A percentile compares a stretch with the other conserved stretches of the same genome.
Conservation (phyloP, 2,329 filamentous ascomycete species). For the Botryotinia narcissicola region DNA sequence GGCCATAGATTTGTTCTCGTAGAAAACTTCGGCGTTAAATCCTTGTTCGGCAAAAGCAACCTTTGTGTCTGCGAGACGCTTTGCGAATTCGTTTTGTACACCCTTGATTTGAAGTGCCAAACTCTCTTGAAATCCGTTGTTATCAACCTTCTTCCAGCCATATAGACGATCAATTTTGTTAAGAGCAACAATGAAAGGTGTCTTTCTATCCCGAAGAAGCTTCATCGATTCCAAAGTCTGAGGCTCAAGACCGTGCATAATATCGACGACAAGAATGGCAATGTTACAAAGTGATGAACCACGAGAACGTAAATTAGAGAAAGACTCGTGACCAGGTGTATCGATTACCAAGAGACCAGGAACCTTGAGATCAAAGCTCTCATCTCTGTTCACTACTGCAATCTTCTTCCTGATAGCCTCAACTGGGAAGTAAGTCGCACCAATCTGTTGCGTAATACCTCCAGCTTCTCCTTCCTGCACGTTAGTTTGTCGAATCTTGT, state of each 20-base stretch:
- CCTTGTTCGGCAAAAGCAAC: constrained; percentile 92
- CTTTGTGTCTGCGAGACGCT: constrained; percentile 87
- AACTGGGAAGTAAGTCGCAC: constrained; percentile 97
- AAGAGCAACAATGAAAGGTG: constrained; percentile 95
- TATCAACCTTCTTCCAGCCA: constrained; percentile 97
- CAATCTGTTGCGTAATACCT: constrained; percentile 99
- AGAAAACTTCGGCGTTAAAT: constrained; percentile 96
- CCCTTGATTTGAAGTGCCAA: constrained; percentile 86
- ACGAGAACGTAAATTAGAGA: constrained; percentile 94
- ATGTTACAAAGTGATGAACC: constrained; percentile 99
- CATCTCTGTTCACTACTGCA: constrained; percentile 86
- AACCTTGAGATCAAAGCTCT: constrained; percentile 92
- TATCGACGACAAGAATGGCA: constrained; percentile 97
- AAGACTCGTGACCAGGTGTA: constrained; percentile 99
- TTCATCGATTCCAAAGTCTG: constrained; percentile 98
- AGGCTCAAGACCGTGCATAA: constrained; percentile 98
- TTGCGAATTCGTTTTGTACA: constrained; percentile 91
- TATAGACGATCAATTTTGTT: constrained; percentile 99
- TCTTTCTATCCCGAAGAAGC: constrained; percentile 86
- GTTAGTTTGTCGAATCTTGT: constrained; percentile 98
- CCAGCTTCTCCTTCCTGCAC: constrained; percentile 98
- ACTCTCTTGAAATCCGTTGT: constrained; percentile 97
- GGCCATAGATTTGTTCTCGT: constrained; percentile 97
- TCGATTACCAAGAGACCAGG: constrained; percentile 96
- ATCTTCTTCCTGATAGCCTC: constrained; percentile 93